phyloP scores from a whole-genome alignment of 768 basidiomycete genomes.

The Phylloporus arenicola region DNA sequence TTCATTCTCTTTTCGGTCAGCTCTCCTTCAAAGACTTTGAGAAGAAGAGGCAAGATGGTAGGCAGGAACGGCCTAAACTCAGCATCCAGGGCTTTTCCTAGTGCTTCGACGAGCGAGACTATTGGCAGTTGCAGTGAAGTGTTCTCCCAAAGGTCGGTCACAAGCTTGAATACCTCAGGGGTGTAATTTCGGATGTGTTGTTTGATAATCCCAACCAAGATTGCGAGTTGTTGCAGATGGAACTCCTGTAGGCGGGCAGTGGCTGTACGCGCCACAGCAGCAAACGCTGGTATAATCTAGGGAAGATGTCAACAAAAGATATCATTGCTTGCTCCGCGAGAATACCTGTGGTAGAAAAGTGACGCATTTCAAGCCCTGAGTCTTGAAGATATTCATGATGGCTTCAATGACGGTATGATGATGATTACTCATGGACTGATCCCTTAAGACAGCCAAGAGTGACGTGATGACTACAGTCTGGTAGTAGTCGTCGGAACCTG shows the following conservation, averaged over 20 bases:
- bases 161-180: slow-evolving; percentile 74
- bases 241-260: slow-evolving; percentile 84
- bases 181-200: slow-evolving; percentile 94
- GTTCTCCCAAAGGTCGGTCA: slow-evolving; percentile 90
- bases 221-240: slow-evolving; percentile 91
- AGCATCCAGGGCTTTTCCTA: slow-evolving; percentile 90
- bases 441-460: slow-evolving; percentile 80
- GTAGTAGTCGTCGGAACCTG: slow-evolving; percentile 90
- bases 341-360: slow-evolving; percentile 87
- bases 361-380: slow-evolving; percentile 93
- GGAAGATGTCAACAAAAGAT: slow-evolving; percentile 7
- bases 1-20: slow-evolving; percentile 68
- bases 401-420: slow-evolving; percentile 96
- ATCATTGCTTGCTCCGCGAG: not conserved
- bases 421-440: slow-evolving; percentile 77
- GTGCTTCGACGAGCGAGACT: slow-evolving; percentile 85
- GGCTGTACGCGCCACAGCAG: slow-evolving; percentile 77
- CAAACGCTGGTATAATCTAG: slow-evolving; percentile 93
- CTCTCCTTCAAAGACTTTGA: slow-evolving; percentile 90
- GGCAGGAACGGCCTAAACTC: slow-evolving; percentile 97
- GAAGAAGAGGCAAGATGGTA: slow-evolving; percentile 78
- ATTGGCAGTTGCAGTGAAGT: slow-evolving; percentile 81
- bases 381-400: slow-evolving; percentile 98
- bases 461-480: slow-evolving; percentile 92
- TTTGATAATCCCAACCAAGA: slow-evolving; percentile 93